Evolutionary conservation across 441 rosid genomes (phyloP).

Genomic region (Bocquillonia castaneifolia): DNA sequence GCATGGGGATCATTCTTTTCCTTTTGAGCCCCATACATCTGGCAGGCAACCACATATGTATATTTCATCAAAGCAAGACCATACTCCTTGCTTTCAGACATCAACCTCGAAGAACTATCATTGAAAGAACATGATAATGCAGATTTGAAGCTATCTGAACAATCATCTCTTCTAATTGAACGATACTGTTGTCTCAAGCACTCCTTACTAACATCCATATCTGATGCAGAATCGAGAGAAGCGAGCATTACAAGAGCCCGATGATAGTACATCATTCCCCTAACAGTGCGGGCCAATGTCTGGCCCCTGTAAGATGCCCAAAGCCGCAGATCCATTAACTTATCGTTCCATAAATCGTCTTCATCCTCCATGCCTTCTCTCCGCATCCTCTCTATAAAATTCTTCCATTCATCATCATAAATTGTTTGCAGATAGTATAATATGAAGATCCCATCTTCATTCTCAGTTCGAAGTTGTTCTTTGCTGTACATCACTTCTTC

Average conservation of each 20-base stretch:
- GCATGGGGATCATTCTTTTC: conserved; percentile 67
- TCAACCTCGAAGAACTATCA: conserved; percentile 42
- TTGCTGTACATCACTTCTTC: conserved; percentile 81
- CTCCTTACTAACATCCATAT: conserved; percentile 66
- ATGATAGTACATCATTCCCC: conserved; percentile 94
- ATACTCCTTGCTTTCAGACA: conserved; percentile 70
- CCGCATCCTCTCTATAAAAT: conserved; percentile 79
- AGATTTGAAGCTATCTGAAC: conserved; percentile 36
- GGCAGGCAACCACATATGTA: conserved; percentile 84
- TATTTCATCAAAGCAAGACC: conserved; percentile 78
- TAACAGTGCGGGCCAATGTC: conserved; percentile 73
- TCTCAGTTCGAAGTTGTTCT: conserved; percentile 76
- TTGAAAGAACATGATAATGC: conserved; percentile 44
- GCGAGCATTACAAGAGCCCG: conserved; percentile 81
- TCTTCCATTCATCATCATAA: conserved; percentile 83
- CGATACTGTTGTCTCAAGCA: conserved; percentile 49
- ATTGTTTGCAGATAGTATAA: conserved; percentile 80
- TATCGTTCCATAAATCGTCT: conserved; percentile 56
- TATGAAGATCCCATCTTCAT: conserved; percentile 87
- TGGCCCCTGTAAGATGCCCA: conserved; percentile 97
- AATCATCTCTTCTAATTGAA: conserved; percentile 48
- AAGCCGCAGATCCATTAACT: conserved; percentile 71
- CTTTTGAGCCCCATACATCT: conserved; percentile 73
- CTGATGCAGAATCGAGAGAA: conserved; percentile 84
- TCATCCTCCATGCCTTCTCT: conserved; percentile 71